Evolutionary conservation across 1,139 yeast genomes (phyloP).

Genomic region (Meyerozyma sp.): DNA sequence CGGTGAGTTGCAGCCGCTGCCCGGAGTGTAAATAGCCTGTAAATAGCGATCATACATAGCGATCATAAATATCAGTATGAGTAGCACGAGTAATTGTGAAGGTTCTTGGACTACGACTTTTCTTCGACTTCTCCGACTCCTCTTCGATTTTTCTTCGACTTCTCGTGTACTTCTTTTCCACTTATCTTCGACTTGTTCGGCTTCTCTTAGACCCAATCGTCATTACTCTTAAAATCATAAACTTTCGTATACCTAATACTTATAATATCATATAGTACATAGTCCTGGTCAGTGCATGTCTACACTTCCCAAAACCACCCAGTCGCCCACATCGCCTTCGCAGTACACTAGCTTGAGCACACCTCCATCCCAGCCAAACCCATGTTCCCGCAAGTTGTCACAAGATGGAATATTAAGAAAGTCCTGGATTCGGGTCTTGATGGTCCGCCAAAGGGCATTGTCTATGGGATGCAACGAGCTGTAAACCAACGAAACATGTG

Average conservation of each 20-base stretch:
- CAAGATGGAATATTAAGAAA: slow-evolving; percentile 51
- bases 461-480: slow-evolving; percentile 64
- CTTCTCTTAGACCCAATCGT: too few species aligned
- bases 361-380: slow-evolving; percentile 60
- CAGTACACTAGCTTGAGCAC: slow-evolving; percentile 64
- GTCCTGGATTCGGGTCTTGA: slow-evolving; percentile 66
- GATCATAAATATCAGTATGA: too few species aligned
- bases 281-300: slow-evolving; percentile 28
- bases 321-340: slow-evolving; percentile 69
- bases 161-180: too few species aligned
- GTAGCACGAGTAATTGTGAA: too few species aligned
- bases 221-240: too few species aligned
- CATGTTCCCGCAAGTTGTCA: slow-evolving; percentile 31
- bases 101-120: too few species aligned
- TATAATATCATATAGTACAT: not conserved
- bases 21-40: not conserved
- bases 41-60: too few species aligned
- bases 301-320: slow-evolving; percentile 64
- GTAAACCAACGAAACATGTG: slow-evolving; percentile 72
- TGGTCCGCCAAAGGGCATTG: slow-evolving; percentile 62
- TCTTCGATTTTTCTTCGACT: too few species aligned
- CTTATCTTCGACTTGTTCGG: too few species aligned
- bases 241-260: too few species aligned
- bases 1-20: slow-evolving; percentile 25
- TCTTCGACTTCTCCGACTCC: too few species aligned